These are phyloP conservation scores for Myxozyma melibiosi DNA, from an alignment of 805 yeast species.

Conservation along the genomic window DNA sequence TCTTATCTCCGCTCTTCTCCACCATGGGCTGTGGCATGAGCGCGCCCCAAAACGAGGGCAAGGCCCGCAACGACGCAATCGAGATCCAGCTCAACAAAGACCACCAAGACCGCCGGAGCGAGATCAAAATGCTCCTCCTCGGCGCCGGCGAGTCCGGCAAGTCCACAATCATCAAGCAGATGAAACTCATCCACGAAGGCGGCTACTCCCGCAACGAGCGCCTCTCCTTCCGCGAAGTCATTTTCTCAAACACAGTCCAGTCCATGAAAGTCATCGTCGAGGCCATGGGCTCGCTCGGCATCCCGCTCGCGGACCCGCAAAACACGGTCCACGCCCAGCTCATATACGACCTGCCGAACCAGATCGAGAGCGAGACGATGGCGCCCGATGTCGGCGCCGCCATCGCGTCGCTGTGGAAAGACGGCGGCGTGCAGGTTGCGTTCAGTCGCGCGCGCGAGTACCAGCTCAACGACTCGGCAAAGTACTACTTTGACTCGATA, in stretches of 20 bases:
- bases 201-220: slow-evolving; percentile 84
- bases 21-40: slow-evolving; percentile 37
- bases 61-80: slow-evolving; percentile 50
- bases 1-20: neutral
- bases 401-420: slow-evolving; percentile 65
- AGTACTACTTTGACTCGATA: slow-evolving; percentile 78
- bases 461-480: slow-evolving; percentile 81
- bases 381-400: slow-evolving; percentile 71
- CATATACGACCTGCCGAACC: slow-evolving; percentile 20
- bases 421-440: slow-evolving; percentile 49
- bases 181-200: slow-evolving; percentile 80
- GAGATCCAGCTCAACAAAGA: slow-evolving; percentile 43
- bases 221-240: slow-evolving; percentile 75
- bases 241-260: slow-evolving; percentile 84
- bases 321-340: slow-evolving; percentile 19
- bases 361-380: slow-evolving; percentile 22
- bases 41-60: slow-evolving; percentile 38
- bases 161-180: slow-evolving; percentile 87
- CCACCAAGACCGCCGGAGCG: slow-evolving; percentile 22
- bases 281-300: slow-evolving; percentile 68
- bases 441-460: slow-evolving; percentile 68
- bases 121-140: slow-evolving; percentile 60
- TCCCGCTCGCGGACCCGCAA: slow-evolving; percentile 61
- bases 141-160: slow-evolving; percentile 95
- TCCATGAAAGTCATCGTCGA: slow-evolving; percentile 40